Conservation (phyloP, 371 early-diverging fungal genomes). For the Blakeslea trispora region DNA sequence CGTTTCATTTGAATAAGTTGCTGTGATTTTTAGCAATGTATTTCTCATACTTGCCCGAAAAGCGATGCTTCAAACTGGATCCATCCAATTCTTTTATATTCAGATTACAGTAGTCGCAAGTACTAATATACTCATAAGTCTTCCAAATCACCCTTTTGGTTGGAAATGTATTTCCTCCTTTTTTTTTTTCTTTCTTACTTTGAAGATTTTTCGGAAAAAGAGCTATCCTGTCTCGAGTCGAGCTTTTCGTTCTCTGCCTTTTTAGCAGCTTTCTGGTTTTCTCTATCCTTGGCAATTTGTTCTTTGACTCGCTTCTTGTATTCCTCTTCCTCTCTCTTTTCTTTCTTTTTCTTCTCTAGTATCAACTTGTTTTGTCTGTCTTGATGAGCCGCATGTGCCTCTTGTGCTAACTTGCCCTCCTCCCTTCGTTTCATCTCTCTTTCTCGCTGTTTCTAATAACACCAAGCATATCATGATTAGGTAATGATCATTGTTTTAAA, state of each 20-base stretch:
- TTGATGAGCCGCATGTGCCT: constrained; percentile 18
- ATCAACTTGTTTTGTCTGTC: constrained; percentile 30
- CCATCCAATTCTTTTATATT: constrained; percentile 44
- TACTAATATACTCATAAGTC: background rate
- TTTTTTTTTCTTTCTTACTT: background rate
- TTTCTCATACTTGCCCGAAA: constrained; percentile 18
- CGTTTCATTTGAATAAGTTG: background rate
- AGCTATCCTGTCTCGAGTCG: background rate
- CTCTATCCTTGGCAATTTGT: constrained; percentile 39
- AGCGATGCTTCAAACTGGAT: constrained; percentile 26
- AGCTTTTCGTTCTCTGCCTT: constrained; percentile 4
- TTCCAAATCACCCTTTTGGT: too few species aligned
- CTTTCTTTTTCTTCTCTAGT: constrained; percentile 30
- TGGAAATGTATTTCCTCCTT: too few species aligned
- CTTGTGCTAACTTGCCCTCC: constrained; percentile 31
- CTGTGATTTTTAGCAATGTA: background rate
- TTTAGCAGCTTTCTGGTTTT: constrained; percentile 27
- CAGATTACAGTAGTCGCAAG: constrained; percentile 20
- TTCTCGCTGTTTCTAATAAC: constrained; percentile 24
- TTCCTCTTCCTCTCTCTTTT: constrained; percentile 35
- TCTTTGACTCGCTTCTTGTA: constrained; percentile 33
- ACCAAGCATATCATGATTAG: background rate
- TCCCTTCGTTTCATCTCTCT: constrained; percentile 31
- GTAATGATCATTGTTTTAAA: background rate
- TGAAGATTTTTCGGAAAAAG: background rate